Base-by-base conservation (phyloP, 2,329 filamentous ascomycete genomes). In the Chrysosphaeria jannelii region DNA sequence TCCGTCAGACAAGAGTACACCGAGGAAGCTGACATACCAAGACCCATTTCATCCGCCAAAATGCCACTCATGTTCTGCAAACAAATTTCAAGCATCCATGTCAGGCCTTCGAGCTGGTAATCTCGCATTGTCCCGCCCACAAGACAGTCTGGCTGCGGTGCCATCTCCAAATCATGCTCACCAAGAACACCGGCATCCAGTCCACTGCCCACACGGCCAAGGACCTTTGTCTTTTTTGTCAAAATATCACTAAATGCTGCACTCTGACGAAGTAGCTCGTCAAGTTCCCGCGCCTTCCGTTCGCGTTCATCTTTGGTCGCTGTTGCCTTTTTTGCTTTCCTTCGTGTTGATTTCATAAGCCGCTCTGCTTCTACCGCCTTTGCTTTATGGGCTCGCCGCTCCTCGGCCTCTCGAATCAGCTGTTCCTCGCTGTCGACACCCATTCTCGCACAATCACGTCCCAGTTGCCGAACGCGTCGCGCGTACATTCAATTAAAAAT, bases 101-200 rank as follows among this genome's bases (percentile, higher is more conserved):
- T 88, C 1, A 97, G 44, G 0, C 85, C 85, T 39, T 93, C 81
- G 0, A 97, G 48, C 35, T 97, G 85, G 38, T 97, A 97, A 30
- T 74, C 70, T 10, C 79, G 57, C 81, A 97, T 93, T 4, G 66
- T 69, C 2, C 85, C 85, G 5, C 76, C 76, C 1, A 68, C 65
- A 34, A 97, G 64, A 28, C 78, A 63, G 31, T 68, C 65, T 0
- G 85, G 85, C 38, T 97, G 85, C 30, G 70, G 55, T 0, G 79
- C 81, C 40, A 88, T 75, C 27, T 65, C 55, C 10, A 91, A 44
- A 25, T 78, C 56, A 25, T 65, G 61, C 29, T 64, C 59, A 5
- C 58, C 57, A 0, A 67, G 40, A 0, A 53, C 46, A 33, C 63
- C 53, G 8, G 60, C 61, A 27, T 64, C 57, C 2, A 67, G 45